Conservation (phyloP, 2,329 filamentous ascomycete genomes). For the Colletotrichum sp. region DNA sequence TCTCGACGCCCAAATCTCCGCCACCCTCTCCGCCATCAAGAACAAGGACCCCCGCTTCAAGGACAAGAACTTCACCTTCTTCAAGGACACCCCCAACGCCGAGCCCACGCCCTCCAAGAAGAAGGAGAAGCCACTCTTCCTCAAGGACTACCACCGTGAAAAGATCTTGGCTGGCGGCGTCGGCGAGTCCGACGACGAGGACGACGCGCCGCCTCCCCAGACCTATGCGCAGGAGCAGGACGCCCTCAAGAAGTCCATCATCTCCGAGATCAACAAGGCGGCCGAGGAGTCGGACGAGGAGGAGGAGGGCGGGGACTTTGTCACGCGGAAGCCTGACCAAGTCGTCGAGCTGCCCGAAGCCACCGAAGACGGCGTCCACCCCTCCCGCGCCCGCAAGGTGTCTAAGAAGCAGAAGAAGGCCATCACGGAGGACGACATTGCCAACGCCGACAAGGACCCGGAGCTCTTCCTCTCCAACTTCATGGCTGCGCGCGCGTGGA, state of each 20-base stretch:
- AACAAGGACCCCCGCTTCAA: conserved; percentile 93
- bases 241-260: conserved; percentile 76
- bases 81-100: conserved; percentile 55
- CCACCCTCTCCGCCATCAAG: conserved; percentile 84
- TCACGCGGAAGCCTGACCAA: conserved; percentile 71
- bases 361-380: conserved; percentile 55
- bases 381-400: conserved; percentile 52
- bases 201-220: conserved; percentile 54
- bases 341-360: conserved; percentile 23
- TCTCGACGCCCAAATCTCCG: conserved; percentile 85
- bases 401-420: conserved; percentile 45
- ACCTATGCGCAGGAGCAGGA: conserved; percentile 93
- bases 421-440: conserved; percentile 67
- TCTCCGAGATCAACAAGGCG: conserved; percentile 79
- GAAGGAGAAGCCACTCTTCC: conserved; percentile 82
- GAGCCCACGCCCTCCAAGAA: conserved; percentile 48
- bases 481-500: conserved; percentile 90
- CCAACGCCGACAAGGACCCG: conserved; percentile 83
- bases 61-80: conserved; percentile 78
- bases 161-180: conserved; percentile 79
- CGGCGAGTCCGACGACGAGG: conserved; percentile 63
- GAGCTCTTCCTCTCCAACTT: conserved; percentile 96
- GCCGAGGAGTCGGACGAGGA: conserved; percentile 56
- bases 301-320: conserved; percentile 68
- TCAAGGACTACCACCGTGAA: conserved; percentile 91